Percentiles rank a stretch among this genome's conserved stretches.
phyloP scores from a whole-genome alignment of 495 filamentous ascomycete genomes.

The Xylaria palmicola region DNA sequence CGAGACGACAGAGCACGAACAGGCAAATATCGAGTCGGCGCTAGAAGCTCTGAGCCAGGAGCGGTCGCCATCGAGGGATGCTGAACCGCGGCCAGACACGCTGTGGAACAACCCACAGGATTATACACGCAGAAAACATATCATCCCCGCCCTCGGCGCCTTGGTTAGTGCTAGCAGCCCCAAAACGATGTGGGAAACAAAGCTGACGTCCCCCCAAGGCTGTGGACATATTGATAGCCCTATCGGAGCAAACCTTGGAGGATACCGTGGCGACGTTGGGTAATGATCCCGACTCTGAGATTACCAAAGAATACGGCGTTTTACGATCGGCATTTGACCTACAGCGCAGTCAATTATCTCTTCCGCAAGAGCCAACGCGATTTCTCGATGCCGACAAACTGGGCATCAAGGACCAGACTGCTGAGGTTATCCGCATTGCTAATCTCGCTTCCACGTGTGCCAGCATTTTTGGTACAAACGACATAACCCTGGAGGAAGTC shows the following conservation, averaged over 20 bases:
- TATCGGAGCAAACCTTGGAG: constrained; percentile 43
- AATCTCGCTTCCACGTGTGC: constrained; percentile 85
- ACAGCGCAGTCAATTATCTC: constrained; percentile 76
- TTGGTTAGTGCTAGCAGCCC: constrained; percentile 26
- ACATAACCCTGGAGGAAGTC: constrained; percentile 78
- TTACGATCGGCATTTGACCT: constrained; percentile 79
- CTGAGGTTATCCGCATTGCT: constrained; percentile 77
- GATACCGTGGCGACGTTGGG: constrained; percentile 71
- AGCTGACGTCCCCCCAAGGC: constrained; percentile 30
- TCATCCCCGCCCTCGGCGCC: constrained; percentile 43
- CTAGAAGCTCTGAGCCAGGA: constrained; percentile 17
- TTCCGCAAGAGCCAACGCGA: constrained; percentile 48
- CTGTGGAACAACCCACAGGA: constrained; percentile 32
- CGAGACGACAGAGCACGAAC: constrained; percentile 17
- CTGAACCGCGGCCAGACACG: constrained; percentile 25
- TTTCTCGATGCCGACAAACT: constrained; percentile 74
- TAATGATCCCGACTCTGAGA: constrained; percentile 70
- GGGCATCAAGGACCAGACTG: constrained; percentile 52
- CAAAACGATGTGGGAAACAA: background rate
- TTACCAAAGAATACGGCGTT: constrained; percentile 75
- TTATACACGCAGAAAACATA: constrained; percentile 33
- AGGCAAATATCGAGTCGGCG: constrained; percentile 11
- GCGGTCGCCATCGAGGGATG: constrained; percentile 15
- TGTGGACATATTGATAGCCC: constrained; percentile 43
- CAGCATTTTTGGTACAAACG: constrained; percentile 78